Evolutionary conservation across 768 basidiomycete species (phyloP).

Genomic region (Tylopilus cervinicoccineus): DNA sequence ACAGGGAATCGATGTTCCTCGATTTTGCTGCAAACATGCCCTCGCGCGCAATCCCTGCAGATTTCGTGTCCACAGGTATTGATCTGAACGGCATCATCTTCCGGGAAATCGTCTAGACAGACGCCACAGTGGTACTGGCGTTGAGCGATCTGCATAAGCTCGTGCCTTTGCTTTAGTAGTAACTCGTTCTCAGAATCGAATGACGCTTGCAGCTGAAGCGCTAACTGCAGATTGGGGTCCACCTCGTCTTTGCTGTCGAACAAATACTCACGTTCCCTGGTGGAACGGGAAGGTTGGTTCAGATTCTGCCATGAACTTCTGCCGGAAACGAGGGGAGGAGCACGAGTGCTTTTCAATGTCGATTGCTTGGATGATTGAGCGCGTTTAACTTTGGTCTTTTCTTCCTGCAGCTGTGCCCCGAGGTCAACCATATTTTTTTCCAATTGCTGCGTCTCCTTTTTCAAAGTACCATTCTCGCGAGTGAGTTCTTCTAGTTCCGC

Average conservation of each 20-base stretch:
- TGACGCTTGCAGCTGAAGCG: conserved; percentile 32
- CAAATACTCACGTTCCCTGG: background rate
- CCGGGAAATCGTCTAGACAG: conserved; percentile 48
- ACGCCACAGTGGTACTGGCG: conserved; percentile 48
- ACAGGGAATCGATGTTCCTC: conserved; percentile 56
- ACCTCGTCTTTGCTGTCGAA: background rate
- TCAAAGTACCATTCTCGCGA: conserved; percentile 22
- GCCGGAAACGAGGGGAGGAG: background rate
- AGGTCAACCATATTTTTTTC: conserved; percentile 25
- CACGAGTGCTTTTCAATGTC: background rate
- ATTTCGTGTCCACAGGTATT: conserved; percentile 46
- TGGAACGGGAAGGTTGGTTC: background rate
- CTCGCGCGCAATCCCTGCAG: conserved; percentile 49
- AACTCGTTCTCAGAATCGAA: conserved; percentile 40
- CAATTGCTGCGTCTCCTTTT: conserved; percentile 20
- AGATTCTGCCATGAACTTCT: background rate
- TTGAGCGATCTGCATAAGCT: conserved; percentile 30
- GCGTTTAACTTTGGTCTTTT: conserved; percentile 1
- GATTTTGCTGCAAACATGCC: conserved; percentile 44
- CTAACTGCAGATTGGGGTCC: conserved; percentile 19
- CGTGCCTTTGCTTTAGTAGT: conserved; percentile 31
- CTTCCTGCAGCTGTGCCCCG: conserved; percentile 9
- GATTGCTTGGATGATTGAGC: conserved; percentile 1
- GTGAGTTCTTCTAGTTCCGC: conserved; percentile 39
- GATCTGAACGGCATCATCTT: conserved; percentile 41